phyloP scores from a whole-genome alignment of 2,329 filamentous ascomycete genomes.

The Aspergillus sp. region DNA sequence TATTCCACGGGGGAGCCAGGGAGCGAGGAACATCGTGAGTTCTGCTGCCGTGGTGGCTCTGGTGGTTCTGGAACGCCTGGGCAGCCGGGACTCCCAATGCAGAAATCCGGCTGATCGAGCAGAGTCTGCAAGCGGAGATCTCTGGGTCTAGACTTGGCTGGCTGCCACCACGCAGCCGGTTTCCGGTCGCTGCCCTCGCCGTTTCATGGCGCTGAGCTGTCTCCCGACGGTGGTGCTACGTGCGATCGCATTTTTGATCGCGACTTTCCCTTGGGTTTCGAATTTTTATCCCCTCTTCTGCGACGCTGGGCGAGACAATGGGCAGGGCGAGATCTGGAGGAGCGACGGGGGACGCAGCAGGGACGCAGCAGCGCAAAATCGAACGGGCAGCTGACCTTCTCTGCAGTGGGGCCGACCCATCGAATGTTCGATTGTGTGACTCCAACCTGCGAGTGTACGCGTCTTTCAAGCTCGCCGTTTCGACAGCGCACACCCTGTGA shows the following conservation, averaged over 20 bases:
- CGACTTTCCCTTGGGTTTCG: not conserved
- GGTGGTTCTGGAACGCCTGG: not conserved
- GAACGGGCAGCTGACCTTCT: slow-evolving; percentile 19
- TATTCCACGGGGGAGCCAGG: not conserved
- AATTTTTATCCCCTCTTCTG: not conserved
- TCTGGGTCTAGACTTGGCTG: slow-evolving; percentile 17
- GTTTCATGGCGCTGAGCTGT: not conserved
- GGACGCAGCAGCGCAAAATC: slow-evolving; percentile 13
- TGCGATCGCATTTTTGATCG: not conserved
- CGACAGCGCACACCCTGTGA: not conserved
- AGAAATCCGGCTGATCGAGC: slow-evolving; percentile 24
- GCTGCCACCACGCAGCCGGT: not conserved
- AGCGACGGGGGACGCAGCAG: too few species aligned
- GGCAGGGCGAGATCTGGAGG: too few species aligned
- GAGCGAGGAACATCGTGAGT: slow-evolving; percentile 9
- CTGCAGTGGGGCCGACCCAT: slow-evolving; percentile 17
- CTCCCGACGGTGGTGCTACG: not conserved
- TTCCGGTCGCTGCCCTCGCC: not conserved
- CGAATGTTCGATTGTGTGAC: slow-evolving; percentile 19
- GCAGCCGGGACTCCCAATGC: slow-evolving; percentile 19
- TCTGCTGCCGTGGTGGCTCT: not conserved
- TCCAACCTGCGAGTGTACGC: not conserved
- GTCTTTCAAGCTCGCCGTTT: not conserved
- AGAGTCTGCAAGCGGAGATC: slow-evolving; percentile 25
- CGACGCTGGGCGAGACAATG: too few species aligned